Evolutionary conservation across 2,329 filamentous ascomycete species (phyloP).

Genomic region (Cladophialophora yegresii): DNA sequence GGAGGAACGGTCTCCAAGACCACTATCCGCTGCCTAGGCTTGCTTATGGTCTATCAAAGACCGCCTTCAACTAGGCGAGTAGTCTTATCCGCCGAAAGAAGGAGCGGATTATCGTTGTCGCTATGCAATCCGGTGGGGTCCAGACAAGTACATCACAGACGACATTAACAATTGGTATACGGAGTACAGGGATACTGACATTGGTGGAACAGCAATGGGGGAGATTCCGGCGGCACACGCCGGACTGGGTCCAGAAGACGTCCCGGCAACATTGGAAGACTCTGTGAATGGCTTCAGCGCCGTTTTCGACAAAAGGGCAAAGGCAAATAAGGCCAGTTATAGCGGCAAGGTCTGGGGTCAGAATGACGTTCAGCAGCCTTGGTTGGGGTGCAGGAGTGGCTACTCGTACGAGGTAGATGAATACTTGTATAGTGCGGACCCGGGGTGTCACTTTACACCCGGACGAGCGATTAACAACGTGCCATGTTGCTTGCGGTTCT

Average conservation of each 20-base stretch:
- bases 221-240: slow-evolving; percentile 15
- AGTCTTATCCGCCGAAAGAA: slow-evolving; percentile 37
- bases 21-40: slow-evolving; percentile 23
- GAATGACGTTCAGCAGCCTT: slow-evolving; percentile 22
- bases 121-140: slow-evolving; percentile 42
- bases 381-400: slow-evolving; percentile 12
- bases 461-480: not conserved
- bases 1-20: slow-evolving; percentile 41
- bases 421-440: too few relatives aligned
- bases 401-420: not conserved
- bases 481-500: not conserved
- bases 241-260: slow-evolving; percentile 21
- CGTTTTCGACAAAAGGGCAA: slow-evolving; percentile 27
- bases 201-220: slow-evolving; percentile 37
- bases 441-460: not conserved
- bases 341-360: slow-evolving; percentile 31
- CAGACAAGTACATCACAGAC: slow-evolving; percentile 31
- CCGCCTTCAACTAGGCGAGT: slow-evolving; percentile 34
- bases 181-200: not conserved
- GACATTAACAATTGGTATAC: not conserved
- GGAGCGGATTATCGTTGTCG: slow-evolving; percentile 35
- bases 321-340: slow-evolving; percentile 25
- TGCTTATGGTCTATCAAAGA: slow-evolving; percentile 38
- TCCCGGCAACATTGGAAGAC: slow-evolving; percentile 24
- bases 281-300: slow-evolving; percentile 26